Percentiles rank a stretch among this genome's conserved stretches.
Evolutionary conservation across 805 yeast species (phyloP).

Genomic region (Teunomyces lycoperdinae): DNA sequence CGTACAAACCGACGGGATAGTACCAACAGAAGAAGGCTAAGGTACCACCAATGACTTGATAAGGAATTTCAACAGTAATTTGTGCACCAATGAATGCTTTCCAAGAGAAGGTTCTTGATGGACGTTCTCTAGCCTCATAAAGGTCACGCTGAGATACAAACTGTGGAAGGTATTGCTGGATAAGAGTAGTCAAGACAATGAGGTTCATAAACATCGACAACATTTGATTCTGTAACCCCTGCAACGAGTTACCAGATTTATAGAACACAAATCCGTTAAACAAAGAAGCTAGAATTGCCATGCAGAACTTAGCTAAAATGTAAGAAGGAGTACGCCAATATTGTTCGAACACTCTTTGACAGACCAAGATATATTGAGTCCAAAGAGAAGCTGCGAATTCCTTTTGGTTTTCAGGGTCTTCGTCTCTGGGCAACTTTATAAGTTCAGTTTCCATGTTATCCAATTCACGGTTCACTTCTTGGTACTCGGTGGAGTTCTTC

Average conservation of each 20-base stretch:
- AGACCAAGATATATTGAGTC: slow-evolving; percentile 10
- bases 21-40: slow-evolving; percentile 16
- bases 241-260: slow-evolving; percentile 15
- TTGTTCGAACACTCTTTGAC: slow-evolving; percentile 13
- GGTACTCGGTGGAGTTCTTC: slow-evolving; percentile 19
- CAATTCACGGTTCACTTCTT: slow-evolving; percentile 13
- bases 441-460: slow-evolving; percentile 18
- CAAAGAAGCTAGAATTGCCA: slow-evolving; percentile 11
- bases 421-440: slow-evolving; percentile 11
- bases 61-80: slow-evolving; percentile 63
- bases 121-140: slow-evolving; percentile 71
- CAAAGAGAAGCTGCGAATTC: slow-evolving; percentile 9
- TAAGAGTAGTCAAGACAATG: slow-evolving; percentile 51
- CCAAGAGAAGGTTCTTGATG: slow-evolving; percentile 73
- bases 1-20: slow-evolving; percentile 23
- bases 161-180: slow-evolving; percentile 62
- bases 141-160: slow-evolving; percentile 56
- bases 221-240: slow-evolving; percentile 59
- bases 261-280: slow-evolving; percentile 16
- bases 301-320: slow-evolving; percentile 13
- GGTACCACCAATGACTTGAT: slow-evolving; percentile 53
- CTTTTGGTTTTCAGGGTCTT: slow-evolving; percentile 8
- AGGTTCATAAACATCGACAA: slow-evolving; percentile 68
- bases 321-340: slow-evolving; percentile 32
- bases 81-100: slow-evolving; percentile 60